Percentiles rank a stretch among this genome's conserved stretches.
These are phyloP conservation scores for Leishmania guyanensis DNA, from an alignment of 208 protist genomes.

Conservation along the genomic window DNA sequence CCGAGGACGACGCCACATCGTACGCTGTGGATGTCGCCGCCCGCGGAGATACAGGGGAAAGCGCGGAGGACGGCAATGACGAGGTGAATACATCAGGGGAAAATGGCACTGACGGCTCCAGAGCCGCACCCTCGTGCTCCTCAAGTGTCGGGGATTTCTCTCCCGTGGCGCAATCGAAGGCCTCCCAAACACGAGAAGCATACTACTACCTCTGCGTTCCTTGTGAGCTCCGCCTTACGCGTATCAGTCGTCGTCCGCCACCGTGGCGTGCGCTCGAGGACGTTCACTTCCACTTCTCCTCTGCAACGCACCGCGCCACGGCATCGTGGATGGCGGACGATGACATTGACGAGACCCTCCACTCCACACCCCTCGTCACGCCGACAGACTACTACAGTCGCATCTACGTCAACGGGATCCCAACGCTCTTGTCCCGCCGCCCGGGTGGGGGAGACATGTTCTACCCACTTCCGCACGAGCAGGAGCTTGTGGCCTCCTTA, in stretches of 20 bases:
- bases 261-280: constrained; percentile 72
- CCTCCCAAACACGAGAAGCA: constrained; percentile 40
- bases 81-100: background rate
- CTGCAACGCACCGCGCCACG: constrained; percentile 64
- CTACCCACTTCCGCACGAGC: constrained; percentile 77
- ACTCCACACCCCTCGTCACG: constrained; percentile 26
- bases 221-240: constrained; percentile 74
- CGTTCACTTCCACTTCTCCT: constrained; percentile 84
- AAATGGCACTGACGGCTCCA: background rate
- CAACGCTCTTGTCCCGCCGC: constrained; percentile 64
- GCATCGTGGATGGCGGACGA: constrained; percentile 77
- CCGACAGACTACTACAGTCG: constrained; percentile 43
- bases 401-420: constrained; percentile 82
- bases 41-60: background rate
- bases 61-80: background rate
- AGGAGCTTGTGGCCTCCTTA: constrained; percentile 22
- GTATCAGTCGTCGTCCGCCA: constrained; percentile 33
- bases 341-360: constrained; percentile 73
- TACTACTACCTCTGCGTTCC: constrained; percentile 90
- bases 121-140: background rate
- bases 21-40: constrained; percentile 23
- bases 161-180: background rate
- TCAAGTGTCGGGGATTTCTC: background rate
- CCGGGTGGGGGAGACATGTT: constrained; percentile 89
- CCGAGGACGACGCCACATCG: constrained; percentile 38